phyloP scores from a whole-genome alignment of 768 basidiomycete species.

The Infundibulicybe gibba region DNA sequence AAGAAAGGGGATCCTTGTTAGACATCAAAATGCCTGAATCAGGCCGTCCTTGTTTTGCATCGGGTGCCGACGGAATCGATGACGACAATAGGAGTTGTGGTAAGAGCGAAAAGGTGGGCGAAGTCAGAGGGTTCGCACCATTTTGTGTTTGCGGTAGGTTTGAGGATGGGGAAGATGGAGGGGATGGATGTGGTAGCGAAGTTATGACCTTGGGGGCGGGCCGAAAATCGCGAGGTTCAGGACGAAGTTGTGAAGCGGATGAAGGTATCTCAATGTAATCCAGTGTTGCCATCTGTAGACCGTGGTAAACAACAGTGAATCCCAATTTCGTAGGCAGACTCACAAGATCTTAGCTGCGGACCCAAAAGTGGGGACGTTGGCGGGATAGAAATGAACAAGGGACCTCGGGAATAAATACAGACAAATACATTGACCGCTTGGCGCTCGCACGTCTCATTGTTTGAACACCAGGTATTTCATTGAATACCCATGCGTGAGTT shows the following conservation, averaged over 20 bases:
- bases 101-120: conserved; percentile 29
- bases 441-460: too few relatives aligned
- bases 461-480: too few relatives aligned
- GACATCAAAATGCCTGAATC: conserved; percentile 39
- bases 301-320: too few relatives aligned
- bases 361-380: too few relatives aligned
- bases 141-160: conserved; percentile 16
- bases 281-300: conserved; percentile 37
- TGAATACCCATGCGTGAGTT: too few relatives aligned
- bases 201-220: conserved; percentile 40
- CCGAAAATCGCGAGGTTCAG: conserved; percentile 20
- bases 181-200: conserved; percentile 36
- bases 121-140: conserved; percentile 15
- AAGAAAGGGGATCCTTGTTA: conserved; percentile 65
- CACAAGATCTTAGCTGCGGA: too few relatives aligned
- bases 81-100: conserved; percentile 35
- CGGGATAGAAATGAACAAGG: too few relatives aligned
- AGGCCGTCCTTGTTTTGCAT: conserved; percentile 17
- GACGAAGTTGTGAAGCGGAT: conserved; percentile 35
- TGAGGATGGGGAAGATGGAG: conserved; percentile 22
- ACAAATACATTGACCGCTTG: too few relatives aligned
- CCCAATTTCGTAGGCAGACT: too few relatives aligned
- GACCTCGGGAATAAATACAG: too few relatives aligned
- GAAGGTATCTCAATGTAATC: conserved; percentile 45
- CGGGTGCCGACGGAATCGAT: conserved; percentile 17